phyloP scores from a whole-genome alignment of 179 eudicot species.

The Vitellaria paradoxa region DNA sequence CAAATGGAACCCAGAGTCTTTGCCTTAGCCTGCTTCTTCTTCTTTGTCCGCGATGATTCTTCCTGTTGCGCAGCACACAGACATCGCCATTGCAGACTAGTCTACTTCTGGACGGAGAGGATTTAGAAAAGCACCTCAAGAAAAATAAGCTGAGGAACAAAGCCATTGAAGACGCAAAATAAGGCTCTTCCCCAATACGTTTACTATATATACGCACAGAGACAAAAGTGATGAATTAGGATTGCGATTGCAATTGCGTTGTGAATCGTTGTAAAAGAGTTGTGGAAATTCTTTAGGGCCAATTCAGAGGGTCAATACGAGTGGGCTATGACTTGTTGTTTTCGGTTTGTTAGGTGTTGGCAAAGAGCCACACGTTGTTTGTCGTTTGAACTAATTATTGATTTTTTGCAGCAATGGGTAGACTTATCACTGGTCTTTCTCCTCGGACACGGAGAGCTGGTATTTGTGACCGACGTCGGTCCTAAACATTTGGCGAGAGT shows the following conservation, averaged over 20 bases:
- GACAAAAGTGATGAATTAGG: neutral
- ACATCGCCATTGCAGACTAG: constrained; percentile 24
- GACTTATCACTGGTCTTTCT: no score
- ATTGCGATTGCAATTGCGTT: neutral
- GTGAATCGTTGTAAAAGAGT: neutral
- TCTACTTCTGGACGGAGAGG: neutral
- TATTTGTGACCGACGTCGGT: no score
- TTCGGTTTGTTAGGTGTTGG: no score
- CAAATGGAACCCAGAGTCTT: constrained; percentile 1
- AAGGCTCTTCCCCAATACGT: neutral
- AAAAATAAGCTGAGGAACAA: constrained; percentile 6
- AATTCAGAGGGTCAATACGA: neutral
- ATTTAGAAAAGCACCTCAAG: constrained; percentile 19
- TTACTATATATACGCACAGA: neutral
- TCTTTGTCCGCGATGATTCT: neutral
- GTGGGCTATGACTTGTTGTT: neutral
- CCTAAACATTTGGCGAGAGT: no score
- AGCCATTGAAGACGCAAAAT: neutral
- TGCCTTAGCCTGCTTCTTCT: constrained; percentile 14
- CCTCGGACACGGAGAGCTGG: no score
- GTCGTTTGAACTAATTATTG: no score
- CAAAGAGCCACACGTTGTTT: no score
- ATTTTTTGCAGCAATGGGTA: no score
- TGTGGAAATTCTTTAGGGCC: neutral
- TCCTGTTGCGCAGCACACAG: constrained; percentile 15